Base-by-base conservation (phyloP, 306 rosid species). In the Prunus persica region DNA sequence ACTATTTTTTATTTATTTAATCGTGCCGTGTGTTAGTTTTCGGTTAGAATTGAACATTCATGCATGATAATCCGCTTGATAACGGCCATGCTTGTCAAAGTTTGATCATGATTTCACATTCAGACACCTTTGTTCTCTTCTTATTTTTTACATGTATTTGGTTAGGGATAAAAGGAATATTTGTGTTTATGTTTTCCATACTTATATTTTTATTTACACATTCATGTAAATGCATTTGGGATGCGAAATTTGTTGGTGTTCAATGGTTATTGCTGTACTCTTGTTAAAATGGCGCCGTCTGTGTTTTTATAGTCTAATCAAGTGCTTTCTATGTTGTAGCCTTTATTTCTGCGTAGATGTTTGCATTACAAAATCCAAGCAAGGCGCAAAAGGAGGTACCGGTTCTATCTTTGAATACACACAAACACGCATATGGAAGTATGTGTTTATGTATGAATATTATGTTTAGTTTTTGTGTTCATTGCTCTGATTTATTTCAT, bases 321-420 rank as follows among this genome's bases (percentile, higher is more conserved):
- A 46, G 57, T 24, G 25, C 2, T 60, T 72, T 85, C 71, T 84
- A 19, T 46, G n/a, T 80, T 85, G 88, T 81, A 95, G 99, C 99
- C 99, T 72, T 83, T 91, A 71, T 87, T 85, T 87, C 97, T 89
- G 34, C 84, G 84, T 74, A 88, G 97, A 90, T 90, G 92, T 86
- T 79, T 95, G 90, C 85, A 47, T 38, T 95, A 89, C 89, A 90
- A 92, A 87, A 82, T 90, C 76, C 90, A 82, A 81, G 96, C 90
- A 67, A 90, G 78, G 88, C 88, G 72, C 13, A 88, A 79, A 71
- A 79, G 54, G 88, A 92, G 97, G 99, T 92, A 80, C 55, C 66
- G 0, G 38, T 69, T 74, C 64, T 68, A 25, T 62, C 27, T 51
- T 11, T 52, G 14, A 55, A 38, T 32, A 51, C 14, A 8, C 2